A percentile compares a stretch with the other conserved stretches of the same genome.
phyloP scores from a whole-genome alignment of 2,329 filamentous ascomycete species.

The Claviceps humidiphila region DNA sequence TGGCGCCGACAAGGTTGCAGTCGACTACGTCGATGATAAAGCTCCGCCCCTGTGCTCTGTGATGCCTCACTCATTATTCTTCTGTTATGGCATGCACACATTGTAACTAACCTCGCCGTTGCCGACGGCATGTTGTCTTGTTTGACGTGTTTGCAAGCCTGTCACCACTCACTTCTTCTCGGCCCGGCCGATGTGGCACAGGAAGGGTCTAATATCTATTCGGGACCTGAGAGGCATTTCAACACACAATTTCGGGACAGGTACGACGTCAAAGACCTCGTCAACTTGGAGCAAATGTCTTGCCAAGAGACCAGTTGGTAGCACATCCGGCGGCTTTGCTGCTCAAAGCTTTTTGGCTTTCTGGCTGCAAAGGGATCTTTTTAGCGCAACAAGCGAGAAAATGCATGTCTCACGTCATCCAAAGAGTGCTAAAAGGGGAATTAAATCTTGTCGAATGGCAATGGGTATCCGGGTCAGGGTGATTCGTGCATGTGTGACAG shows the following conservation, averaged over 20 bases:
- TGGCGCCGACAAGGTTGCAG: not conserved
- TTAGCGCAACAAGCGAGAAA: not conserved
- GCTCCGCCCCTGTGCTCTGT: not conserved
- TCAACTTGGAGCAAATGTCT: not conserved
- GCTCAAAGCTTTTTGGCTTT: not conserved
- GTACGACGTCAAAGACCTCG: not conserved
- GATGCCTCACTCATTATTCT: not conserved
- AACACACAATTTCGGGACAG: not conserved
- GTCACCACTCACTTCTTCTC: not conserved
- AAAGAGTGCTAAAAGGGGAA: not conserved
- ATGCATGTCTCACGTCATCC: conserved; percentile 3
- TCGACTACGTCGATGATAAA: not conserved
- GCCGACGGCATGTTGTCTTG: not conserved
- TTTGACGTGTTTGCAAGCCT: not conserved
- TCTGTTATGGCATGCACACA: not conserved
- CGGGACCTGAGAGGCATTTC: not conserved
- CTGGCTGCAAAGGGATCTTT: not conserved
- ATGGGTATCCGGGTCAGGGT: not conserved
- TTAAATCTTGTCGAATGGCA: not conserved
- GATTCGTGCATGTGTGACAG: not conserved
- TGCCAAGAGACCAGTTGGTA: not conserved
- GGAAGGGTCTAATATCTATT: not conserved
- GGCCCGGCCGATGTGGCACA: not conserved
- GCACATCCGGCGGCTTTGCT: not conserved
- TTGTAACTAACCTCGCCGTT: not conserved